phyloP scores from a whole-genome alignment of 31 red algal species.

The Bonnemaisonia californica region DNA sequence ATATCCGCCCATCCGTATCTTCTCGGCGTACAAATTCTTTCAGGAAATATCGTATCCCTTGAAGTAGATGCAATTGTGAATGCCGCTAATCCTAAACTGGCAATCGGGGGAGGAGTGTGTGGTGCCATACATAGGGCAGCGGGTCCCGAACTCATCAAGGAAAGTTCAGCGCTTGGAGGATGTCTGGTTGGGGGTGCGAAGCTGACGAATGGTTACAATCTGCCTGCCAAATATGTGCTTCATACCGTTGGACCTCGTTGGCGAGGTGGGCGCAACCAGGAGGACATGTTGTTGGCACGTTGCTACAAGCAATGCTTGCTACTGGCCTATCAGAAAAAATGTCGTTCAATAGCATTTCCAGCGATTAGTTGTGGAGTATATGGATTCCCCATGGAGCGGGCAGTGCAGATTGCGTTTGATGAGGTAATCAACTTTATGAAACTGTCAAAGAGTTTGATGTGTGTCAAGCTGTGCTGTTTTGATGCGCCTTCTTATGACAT shows the following conservation, averaged over 20 bases:
- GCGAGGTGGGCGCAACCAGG: background rate
- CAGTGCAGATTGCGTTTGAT: background rate
- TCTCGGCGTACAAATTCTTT: too few species aligned
- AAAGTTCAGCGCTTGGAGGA: conserved; percentile 46
- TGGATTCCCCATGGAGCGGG: conserved; percentile 36
- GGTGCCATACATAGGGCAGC: conserved; percentile 73
- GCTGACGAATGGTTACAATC: conserved; percentile 21
- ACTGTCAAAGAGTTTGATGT: too few species aligned
- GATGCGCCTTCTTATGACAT: too few species aligned
- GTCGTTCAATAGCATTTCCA: conserved; percentile 53
- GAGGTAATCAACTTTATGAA: background rate
- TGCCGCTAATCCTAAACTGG: conserved; percentile 61
- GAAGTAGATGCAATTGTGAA: conserved; percentile 68
- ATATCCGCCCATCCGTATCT: too few species aligned
- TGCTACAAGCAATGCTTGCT: conserved; percentile 30
- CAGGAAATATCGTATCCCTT: conserved; percentile 55
- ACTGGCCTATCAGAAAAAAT: conserved; percentile 18
- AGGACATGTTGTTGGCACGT: conserved; percentile 32
- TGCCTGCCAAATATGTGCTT: conserved; percentile 45
- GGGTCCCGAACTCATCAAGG: conserved; percentile 38
- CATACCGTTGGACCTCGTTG: conserved; percentile 69
- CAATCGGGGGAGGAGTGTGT: conserved; percentile 62
- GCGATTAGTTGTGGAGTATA: conserved; percentile 72
- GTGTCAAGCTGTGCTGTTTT: too few species aligned
- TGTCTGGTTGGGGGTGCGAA: conserved; percentile 50